phyloP scores from a whole-genome alignment of 306 rosid species.

The Quercus berberidifolia region DNA sequence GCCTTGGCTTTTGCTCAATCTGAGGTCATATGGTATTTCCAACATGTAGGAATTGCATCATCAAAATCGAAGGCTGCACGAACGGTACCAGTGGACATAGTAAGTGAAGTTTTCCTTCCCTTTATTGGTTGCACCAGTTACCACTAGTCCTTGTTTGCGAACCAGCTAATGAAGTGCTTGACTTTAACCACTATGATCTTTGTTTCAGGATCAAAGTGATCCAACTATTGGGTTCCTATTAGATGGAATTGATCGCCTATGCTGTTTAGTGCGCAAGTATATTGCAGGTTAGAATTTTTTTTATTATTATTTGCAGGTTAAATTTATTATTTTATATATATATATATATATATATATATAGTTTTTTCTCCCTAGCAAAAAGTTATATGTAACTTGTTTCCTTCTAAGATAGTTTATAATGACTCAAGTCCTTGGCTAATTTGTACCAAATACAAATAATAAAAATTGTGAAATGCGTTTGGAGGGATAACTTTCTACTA shows the following conservation, averaged over 20 bases:
- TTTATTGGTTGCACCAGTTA: conserved; percentile 11
- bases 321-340: conserved; percentile 13
- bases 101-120: conserved; percentile 39
- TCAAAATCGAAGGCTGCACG: conserved; percentile 81
- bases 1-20: conserved; percentile 98
- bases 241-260: conserved; percentile 92
- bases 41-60: conserved; percentile 86
- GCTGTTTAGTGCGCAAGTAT: conserved; percentile 95
- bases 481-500: not conserved
- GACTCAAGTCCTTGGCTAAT: not conserved
- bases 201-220: conserved; percentile 89
- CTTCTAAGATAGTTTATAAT: not conserved
- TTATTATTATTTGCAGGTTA: conserved; percentile 23
- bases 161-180: conserved; percentile 26
- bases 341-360: not conserved
- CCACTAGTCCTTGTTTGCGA: conserved; percentile 3
- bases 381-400: not conserved
- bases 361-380: not conserved
- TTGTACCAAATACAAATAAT: not conserved
- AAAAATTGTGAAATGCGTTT: not conserved
- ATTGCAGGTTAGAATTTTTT: conserved; percentile 42
- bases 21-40: conserved; percentile 96
- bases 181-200: conserved; percentile 21
- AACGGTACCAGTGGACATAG: conserved; percentile 76
- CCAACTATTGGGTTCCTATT: conserved; percentile 93